Conservation (phyloP, 2,329 filamentous ascomycete genomes). For the Cadophora sp. region DNA sequence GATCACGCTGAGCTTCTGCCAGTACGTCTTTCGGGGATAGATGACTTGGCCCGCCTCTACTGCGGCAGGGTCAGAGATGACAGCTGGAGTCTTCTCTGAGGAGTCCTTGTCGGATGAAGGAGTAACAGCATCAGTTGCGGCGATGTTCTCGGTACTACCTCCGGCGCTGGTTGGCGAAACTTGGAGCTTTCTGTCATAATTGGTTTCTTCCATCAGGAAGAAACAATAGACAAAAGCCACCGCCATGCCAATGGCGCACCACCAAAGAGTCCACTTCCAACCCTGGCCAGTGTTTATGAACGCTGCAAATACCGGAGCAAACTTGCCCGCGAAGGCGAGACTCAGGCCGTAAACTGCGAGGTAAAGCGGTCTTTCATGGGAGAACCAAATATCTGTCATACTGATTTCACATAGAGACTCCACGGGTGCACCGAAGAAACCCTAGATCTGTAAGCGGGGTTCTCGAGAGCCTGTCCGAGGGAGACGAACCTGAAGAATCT, state of each 20-base stretch:
- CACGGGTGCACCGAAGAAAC: constrained; percentile 38
- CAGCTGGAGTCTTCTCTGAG: constrained; percentile 10
- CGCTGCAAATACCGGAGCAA: constrained; percentile 52
- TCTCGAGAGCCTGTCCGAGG: neutral
- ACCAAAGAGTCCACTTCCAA: constrained; percentile 53
- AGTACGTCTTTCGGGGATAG: constrained; percentile 49
- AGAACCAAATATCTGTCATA: constrained; percentile 49
- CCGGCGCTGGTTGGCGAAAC: constrained; percentile 18
- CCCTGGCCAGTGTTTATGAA: constrained; percentile 55
- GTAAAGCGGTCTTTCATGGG: constrained; percentile 50
- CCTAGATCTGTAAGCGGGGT: constrained; percentile 12
- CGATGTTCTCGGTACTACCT: constrained; percentile 14
- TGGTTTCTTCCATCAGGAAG: constrained; percentile 66
- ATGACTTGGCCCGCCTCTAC: constrained; percentile 41
- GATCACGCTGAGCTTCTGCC: constrained; percentile 50
- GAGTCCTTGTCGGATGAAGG: neutral
- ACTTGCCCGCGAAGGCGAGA: constrained; percentile 51
- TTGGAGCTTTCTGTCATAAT: constrained; percentile 32
- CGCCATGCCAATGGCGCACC: constrained; percentile 58
- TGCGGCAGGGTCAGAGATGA: constrained; percentile 12
- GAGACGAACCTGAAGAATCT: constrained; percentile 32
- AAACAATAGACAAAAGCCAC: constrained; percentile 56
- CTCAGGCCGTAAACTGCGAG: constrained; percentile 52
- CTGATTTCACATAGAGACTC: constrained; percentile 42
- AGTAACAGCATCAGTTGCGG: neutral